phyloP scores from a whole-genome alignment of 352 stramenopile species.

The Pythium phragmiticola region DNA sequence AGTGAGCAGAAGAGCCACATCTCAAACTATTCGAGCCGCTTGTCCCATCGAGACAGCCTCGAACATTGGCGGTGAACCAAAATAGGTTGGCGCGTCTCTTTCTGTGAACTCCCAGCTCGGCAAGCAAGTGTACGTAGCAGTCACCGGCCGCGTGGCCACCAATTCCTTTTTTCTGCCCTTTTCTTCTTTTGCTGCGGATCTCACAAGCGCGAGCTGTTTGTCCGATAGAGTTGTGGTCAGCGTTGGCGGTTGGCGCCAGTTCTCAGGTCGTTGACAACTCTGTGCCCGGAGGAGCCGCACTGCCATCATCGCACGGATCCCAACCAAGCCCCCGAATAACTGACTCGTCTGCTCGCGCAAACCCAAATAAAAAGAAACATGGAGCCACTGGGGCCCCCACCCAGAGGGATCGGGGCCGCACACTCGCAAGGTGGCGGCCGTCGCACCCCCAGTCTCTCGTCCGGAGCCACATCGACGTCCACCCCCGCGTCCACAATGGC shows the following conservation, averaged over 20 bases:
- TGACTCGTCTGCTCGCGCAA: slow-evolving; percentile 14
- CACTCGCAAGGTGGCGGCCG: slow-evolving; percentile 3
- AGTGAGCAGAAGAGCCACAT: slow-evolving; percentile 5
- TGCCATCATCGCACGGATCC: not conserved
- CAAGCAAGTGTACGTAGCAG: slow-evolving; percentile 7
- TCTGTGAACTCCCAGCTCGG: not conserved
- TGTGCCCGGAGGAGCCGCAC: not conserved
- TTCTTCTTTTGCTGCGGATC: slow-evolving; percentile 12
- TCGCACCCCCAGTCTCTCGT: slow-evolving; percentile 8
- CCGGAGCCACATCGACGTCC: not conserved
- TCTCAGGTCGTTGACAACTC: slow-evolving; percentile 15
- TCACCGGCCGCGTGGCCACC: not conserved
- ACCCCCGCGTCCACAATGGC: slow-evolving; percentile 11
- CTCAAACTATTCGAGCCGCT: slow-evolving; percentile 1
- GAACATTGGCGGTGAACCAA: not conserved
- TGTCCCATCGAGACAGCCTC: not conserved
- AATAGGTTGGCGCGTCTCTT: slow-evolving; percentile 12
- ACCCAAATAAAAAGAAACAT: slow-evolving; percentile 8
- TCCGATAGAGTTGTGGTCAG: slow-evolving; percentile 8
- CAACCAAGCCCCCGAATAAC: not conserved
- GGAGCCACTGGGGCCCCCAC: slow-evolving; percentile 9
- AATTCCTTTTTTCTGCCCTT: slow-evolving; percentile 1
- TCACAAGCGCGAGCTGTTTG: not conserved
- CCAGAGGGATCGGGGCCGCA: not conserved
- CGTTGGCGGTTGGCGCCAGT: not conserved